Base-by-base conservation (phyloP, 805 yeast genomes). In the Hanseniaspora jakobsenii region DNA sequence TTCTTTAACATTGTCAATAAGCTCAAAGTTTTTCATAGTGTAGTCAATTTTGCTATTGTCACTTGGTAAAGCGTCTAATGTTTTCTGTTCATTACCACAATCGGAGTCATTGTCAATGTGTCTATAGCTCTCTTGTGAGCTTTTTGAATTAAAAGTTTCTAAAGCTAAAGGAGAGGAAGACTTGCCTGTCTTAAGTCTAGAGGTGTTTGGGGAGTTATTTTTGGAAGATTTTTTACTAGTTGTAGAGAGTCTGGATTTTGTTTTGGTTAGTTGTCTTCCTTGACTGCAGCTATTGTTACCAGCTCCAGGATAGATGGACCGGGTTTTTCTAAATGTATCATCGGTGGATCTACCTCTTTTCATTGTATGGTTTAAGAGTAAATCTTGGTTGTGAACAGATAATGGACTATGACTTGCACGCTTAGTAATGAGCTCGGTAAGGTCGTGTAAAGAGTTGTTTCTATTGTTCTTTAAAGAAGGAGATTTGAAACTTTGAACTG, bases 221-320 rank as follows among this genome's bases (percentile, higher is more conserved):
- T 35, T 42, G 9, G 27, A 24, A 24, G 46, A 35, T 9, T 35
- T 36, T 21, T 26, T 36, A 12, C 46, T 35, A 21, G 32, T 24
- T 12, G 23, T 35, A 14, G 46, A 42, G 17, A 29, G 28, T 42
- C 39, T 34, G 12, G 46, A 42, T 12, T 24, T 9, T n/a, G 39
- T 28, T 22, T 42, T 42, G 9, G 46, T 10, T n/a, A 42, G 39
- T 18, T 42, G 46, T 17, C 39, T 42, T 24, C 36, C 31, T 10
- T 35, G 26, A 10, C 19, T 58, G 31, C 47, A 56, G 12, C n/a
- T n/a, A n/a, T 50, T 45, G 43, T 52, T 54, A 12, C 43, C 32
- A 52, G 50, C n/a, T 48, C 49, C 14, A 53, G 47, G 3, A 47
- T 13, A 53, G 39, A 38, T 48, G 52, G 50, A 49, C 52, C 52